A percentile compares a stretch with the other conserved stretches of the same genome.
phyloP scores from a whole-genome alignment of 2,329 filamentous ascomycete species.

The Colletotrichum sp. region DNA sequence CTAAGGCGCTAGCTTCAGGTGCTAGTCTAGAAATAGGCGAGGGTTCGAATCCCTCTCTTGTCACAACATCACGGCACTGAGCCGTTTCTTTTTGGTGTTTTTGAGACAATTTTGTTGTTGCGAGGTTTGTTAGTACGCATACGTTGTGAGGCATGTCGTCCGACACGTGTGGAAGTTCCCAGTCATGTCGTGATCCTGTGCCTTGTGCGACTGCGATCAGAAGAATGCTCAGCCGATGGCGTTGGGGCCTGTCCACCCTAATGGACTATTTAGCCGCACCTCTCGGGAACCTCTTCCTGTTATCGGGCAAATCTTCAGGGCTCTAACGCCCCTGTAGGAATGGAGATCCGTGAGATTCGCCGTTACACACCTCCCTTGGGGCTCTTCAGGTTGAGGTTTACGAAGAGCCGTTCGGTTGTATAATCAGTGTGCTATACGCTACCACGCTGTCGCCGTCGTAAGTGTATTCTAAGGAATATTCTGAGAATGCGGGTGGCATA shows the following conservation, averaged over 20 bases:
- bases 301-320: not conserved
- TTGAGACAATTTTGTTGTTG: not conserved
- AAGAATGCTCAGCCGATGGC: not conserved
- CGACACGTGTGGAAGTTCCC: not conserved
- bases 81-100: not conserved
- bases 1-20: conserved; percentile 10
- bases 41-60: conserved; percentile 1
- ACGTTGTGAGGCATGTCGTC: not conserved
- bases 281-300: accelerated
- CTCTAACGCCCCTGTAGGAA: not conserved
- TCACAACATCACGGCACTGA: not conserved
- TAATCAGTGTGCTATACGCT: accelerated
- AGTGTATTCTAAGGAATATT: not conserved
- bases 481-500: not conserved
- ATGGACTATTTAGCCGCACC: not conserved
- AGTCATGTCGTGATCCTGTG: accelerated
- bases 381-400: not conserved
- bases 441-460: not conserved
- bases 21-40: not conserved
- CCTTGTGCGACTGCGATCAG: not conserved
- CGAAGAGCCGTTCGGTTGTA: not conserved
- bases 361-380: not conserved
- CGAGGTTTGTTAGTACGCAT: not conserved
- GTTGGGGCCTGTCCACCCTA: not conserved
- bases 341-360: not conserved